Base-by-base conservation (phyloP, 139 green algal species). In the Auxenochlorella pyrenoidosa region DNA sequence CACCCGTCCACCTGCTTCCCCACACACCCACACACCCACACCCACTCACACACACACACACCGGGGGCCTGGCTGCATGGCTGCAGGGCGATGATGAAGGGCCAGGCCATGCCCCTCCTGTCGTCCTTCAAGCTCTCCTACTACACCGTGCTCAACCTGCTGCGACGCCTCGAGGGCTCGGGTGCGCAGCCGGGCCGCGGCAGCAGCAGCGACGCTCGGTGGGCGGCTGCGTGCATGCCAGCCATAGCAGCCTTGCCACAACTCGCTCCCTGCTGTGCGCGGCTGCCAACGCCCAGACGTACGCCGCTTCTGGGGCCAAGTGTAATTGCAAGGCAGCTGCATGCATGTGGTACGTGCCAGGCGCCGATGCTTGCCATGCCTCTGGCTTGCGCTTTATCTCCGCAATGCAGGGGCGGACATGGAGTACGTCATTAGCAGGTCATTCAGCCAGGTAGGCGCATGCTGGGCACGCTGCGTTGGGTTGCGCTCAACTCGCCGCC, bases 111-210 rank as follows among this genome's bases (percentile, higher is more conserved):
- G 36, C 93, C 95, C 1, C 92, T 97, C 66, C 22, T 94, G 44
- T 95, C 90, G 81, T 93, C 86, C 40, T 98, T 98, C 95, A 93
- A 92, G 81, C 94, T 98, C 71, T 96, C 88, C 43, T 98, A 98
- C 92, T 98, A 98, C 89, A 97, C 94, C 24, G 94, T 99, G 90
- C 93, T 99, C 43, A 99, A 99, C 90, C 93, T 98, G 85, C 77
- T 98, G 83, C 87, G 92, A 19, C 90, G 94, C 12, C 86, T 95
- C 76, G 96, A 99, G 88, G 96, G 94, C 60, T 93, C 83, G n/a
- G 91, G 91, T 24, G 79, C 93, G 73, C 84, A 83, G 5, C 41
- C 58, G 16, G 3, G 28, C 8, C 47, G 47, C 12, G 47, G 12
- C 47, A 58, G 47, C 6, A 58, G 47, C 47, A 12, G 47, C 47